A percentile compares a stretch with the other conserved stretches of the same genome.
These are phyloP conservation scores for Lantana camara DNA, from an alignment of 257 asterid genomes.

Conservation along the genomic window DNA sequence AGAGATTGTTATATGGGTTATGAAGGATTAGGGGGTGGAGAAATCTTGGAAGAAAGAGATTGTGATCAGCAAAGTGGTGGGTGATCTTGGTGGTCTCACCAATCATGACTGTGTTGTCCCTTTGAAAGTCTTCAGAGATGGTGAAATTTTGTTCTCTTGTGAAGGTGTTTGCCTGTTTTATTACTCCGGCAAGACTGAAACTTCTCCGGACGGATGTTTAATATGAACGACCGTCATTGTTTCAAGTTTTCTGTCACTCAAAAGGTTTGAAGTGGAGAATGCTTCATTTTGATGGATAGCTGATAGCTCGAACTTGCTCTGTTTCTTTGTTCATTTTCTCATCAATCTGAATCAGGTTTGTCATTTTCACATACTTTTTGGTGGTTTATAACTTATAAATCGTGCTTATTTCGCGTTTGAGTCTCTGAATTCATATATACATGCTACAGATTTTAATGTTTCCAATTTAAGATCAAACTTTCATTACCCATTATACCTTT, in stretches of 20 bases:
- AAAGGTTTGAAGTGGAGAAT: constrained; percentile 20
- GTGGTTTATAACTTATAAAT: too few relatives aligned
- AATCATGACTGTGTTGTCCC: constrained; percentile 16
- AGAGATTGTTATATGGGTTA: constrained; percentile 38
- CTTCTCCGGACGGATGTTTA: not conserved
- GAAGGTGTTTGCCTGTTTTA: constrained; percentile 31
- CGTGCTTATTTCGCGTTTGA: too few relatives aligned
- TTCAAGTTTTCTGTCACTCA: constrained; percentile 35
- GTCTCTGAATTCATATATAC: too few relatives aligned
- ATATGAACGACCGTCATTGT: not conserved
- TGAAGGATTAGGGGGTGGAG: constrained; percentile 44
- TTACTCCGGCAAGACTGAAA: constrained; percentile 25
- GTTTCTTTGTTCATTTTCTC: not conserved
- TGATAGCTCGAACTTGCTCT: not conserved
- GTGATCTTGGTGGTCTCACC: constrained; percentile 9
- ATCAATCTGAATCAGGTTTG: too few relatives aligned
- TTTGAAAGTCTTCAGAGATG: constrained; percentile 39
- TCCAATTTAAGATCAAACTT: too few relatives aligned
- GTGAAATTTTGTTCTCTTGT: constrained; percentile 42
- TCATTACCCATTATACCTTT: too few relatives aligned
- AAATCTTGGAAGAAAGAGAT: constrained; percentile 38
- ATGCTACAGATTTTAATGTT: too few relatives aligned
- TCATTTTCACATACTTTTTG: too few relatives aligned
- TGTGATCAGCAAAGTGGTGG: constrained; percentile 13
- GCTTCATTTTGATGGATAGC: not conserved